These are phyloP conservation scores for Fusarium aywerte DNA, from an alignment of 2,329 filamentous ascomycete species.

Conservation along the genomic window DNA sequence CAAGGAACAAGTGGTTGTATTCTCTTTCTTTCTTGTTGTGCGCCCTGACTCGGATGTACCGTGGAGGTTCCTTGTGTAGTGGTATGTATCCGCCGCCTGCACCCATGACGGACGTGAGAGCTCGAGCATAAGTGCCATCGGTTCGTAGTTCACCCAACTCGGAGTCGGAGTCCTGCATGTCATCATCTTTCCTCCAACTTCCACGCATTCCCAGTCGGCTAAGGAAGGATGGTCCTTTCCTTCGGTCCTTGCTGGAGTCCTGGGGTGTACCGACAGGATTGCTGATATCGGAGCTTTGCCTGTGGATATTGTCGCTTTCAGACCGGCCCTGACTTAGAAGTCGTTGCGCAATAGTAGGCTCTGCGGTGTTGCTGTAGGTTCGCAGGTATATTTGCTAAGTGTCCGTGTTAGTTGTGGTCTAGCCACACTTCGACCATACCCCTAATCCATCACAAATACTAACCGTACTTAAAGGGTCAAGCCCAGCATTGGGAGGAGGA, in stretches of 20 bases:
- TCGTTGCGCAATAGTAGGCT: slow-evolving; percentile 64
- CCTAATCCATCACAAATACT: slow-evolving; percentile 20
- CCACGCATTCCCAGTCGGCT: slow-evolving; percentile 80
- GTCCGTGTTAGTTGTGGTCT: slow-evolving; percentile 14
- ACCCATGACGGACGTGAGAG: slow-evolving; percentile 81
- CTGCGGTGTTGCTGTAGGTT: slow-evolving; percentile 50
- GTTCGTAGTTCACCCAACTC: slow-evolving; percentile 75
- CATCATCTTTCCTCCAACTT: slow-evolving; percentile 77
- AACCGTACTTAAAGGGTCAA: slow-evolving; percentile 55
- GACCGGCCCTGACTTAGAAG: slow-evolving; percentile 63
- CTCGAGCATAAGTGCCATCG: slow-evolving; percentile 83
- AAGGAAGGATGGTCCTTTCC: slow-evolving; percentile 89
- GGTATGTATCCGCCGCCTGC: slow-evolving; percentile 80
- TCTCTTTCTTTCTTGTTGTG: slow-evolving; percentile 84
- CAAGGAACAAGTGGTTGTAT: slow-evolving; percentile 89
- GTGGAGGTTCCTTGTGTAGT: slow-evolving; percentile 85
- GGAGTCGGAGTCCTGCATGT: slow-evolving; percentile 71
- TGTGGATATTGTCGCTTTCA: slow-evolving; percentile 60
- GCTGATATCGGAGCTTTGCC: slow-evolving; percentile 56
- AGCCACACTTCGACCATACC: not conserved
- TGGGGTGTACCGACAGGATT: slow-evolving; percentile 54
- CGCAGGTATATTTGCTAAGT: slow-evolving; percentile 55
- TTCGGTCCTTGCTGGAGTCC: slow-evolving; percentile 70
- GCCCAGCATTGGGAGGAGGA: slow-evolving; percentile 45
- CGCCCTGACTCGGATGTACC: slow-evolving; percentile 86